Base-by-base conservation (phyloP, 139 green algal genomes). In the Chlamydomonas sp. region DNA sequence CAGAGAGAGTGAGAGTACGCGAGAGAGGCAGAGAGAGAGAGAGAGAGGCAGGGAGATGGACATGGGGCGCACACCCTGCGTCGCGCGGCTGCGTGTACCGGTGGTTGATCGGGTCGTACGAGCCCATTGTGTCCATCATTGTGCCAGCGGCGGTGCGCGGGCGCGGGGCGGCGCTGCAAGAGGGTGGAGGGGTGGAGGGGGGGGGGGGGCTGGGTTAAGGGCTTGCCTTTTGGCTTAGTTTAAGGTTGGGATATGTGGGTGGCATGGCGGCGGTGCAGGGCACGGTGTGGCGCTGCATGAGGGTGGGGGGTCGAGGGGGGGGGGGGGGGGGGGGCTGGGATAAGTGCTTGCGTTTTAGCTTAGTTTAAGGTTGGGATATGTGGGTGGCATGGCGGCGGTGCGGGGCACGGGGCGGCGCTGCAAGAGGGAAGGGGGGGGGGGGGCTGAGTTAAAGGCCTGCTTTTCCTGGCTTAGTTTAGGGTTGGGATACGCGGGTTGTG, bases 81-180 rank as follows among this genome's bases (percentile, higher is more conserved):
- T 66, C 59, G 31, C 6, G 59, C 29, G 22, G 59, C 16, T 37
- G 10, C 5, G 59, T 36, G 59, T 36, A 66, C 5, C 6, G 5
- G 59, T 66, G 59, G 6, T 20, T 13, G 59, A 66, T 66, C 6
- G 59, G 59, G 59, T 66, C 33, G 59, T 66, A 66, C 31, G 59
- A 43, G 59, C 59, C 59, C 31, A 66, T 66, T 30, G n/a, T n/a
- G n/a, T n/a, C n/a, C n/a, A n/a, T n/a, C n/a, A n/a, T n/a, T n/a
- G n/a, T n/a, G n/a, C n/a, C n/a, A n/a, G n/a, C n/a, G n/a, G n/a
- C n/a, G n/a, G n/a, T n/a, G n/a, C n/a, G n/a, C n/a, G n/a, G n/a
- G n/a, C n/a, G n/a, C n/a, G n/a, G n/a, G n/a, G n/a, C n/a, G n/a
- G n/a, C n/a, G n/a, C n/a, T n/a, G n/a, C n/a, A n/a, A n/a, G n/a